Conservation (phyloP, 148 eudicot genomes). For the Linanthus parryae region DNA sequence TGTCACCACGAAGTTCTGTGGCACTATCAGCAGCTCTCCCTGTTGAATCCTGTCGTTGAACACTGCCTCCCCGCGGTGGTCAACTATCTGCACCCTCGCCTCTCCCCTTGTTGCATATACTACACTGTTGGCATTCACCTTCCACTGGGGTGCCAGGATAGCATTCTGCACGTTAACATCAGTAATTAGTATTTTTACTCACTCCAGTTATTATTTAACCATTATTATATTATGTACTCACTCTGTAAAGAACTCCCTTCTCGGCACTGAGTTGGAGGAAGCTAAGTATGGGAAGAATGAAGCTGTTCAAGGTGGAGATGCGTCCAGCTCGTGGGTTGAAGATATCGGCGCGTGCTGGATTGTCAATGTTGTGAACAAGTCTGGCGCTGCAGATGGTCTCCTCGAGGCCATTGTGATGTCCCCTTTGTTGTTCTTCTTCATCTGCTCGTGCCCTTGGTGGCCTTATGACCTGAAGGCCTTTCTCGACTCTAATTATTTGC, state of each 20-base stretch:
- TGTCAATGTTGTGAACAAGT: slow-evolving; percentile 39
- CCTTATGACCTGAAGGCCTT: slow-evolving; percentile 42
- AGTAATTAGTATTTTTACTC: too few relatives aligned
- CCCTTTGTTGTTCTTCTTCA: slow-evolving; percentile 8
- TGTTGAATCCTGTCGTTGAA: slow-evolving; percentile 44
- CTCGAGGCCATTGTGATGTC: slow-evolving; percentile 46
- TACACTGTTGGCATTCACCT: slow-evolving; percentile 48
- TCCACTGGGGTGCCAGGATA: slow-evolving; percentile 60
- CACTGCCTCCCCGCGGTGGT: slow-evolving; percentile 43
- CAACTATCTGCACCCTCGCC: slow-evolving; percentile 54
- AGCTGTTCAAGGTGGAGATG: slow-evolving; percentile 42
- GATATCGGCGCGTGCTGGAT: slow-evolving; percentile 53
- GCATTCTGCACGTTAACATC: slow-evolving; percentile 66
- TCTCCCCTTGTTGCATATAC: slow-evolving; percentile 51
- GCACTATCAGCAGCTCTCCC: slow-evolving; percentile 65
- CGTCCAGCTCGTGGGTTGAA: slow-evolving; percentile 68
- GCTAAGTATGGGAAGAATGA: slow-evolving; percentile 55
- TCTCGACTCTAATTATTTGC: slow-evolving; percentile 38
- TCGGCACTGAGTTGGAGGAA: slow-evolving; percentile 57
- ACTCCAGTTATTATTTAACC: too few relatives aligned
- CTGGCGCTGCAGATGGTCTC: slow-evolving; percentile 59
- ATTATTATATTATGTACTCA: too few relatives aligned
- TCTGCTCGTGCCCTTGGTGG: slow-evolving; percentile 29
- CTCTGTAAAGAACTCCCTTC: slow-evolving; percentile 70
- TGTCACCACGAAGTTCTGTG: slow-evolving; percentile 56